phyloP scores from a whole-genome alignment of 306 rosid genomes.

The Vigna trinervia region DNA sequence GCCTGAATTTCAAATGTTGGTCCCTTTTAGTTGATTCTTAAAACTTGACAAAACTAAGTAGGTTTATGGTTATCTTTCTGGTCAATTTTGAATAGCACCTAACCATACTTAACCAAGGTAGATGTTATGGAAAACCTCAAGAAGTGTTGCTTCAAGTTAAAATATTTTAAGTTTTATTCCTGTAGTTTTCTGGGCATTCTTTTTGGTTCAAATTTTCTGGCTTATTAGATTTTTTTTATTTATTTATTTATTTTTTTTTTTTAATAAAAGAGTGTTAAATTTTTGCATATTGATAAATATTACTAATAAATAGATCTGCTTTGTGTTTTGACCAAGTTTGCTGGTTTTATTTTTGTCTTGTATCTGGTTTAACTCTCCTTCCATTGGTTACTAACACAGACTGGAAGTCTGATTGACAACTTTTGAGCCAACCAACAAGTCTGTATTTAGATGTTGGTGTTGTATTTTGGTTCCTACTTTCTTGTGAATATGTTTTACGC shows the following conservation, averaged over 20 bases:
- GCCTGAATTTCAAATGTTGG: conserved; percentile 2
- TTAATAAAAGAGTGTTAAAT: not conserved
- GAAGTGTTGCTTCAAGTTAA: conserved; percentile 12
- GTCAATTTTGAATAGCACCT: conserved; percentile 28
- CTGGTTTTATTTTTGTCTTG: conserved; percentile 6
- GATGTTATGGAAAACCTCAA: conserved; percentile 30
- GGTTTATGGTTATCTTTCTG: conserved; percentile 4
- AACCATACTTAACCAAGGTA: not conserved
- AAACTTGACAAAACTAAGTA: not conserved
- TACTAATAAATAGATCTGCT: not conserved
- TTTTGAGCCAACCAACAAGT: conserved; percentile 20
- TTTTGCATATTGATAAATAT: not conserved
- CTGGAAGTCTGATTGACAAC: not conserved
- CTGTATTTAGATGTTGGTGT: conserved; percentile 28
- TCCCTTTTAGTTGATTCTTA: conserved; percentile 33
- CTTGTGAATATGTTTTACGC: conserved; percentile 25
- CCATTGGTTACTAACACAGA: not conserved
- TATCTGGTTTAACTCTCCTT: not conserved
- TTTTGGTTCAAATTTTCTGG: conserved; percentile 25
- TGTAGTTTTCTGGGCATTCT: conserved; percentile 6
- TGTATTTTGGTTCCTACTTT: not conserved
- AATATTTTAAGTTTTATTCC: not conserved
- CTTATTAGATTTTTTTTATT: not conserved
- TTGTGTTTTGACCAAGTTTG: conserved; percentile 17
- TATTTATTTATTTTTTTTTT: too few relatives aligned